Evolutionary conservation across 2,329 filamentous ascomycete genomes (phyloP).

Genomic region (Fusarium sp.): DNA sequence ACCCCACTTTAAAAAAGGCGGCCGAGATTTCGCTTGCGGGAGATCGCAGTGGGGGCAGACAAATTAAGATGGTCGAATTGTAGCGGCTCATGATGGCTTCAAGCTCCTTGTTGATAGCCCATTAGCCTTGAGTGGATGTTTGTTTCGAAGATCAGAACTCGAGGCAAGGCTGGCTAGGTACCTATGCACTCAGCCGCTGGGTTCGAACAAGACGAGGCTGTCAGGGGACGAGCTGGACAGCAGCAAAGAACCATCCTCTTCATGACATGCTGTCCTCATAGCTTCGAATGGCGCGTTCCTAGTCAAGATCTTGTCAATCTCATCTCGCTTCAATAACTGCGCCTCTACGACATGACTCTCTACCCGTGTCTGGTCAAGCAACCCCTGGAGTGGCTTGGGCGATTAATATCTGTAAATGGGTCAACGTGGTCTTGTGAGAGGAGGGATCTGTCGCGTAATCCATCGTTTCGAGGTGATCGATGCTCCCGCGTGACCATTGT

Average conservation of each 20-base stretch:
- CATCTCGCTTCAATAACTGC: constrained; percentile 9
- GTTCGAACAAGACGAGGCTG: neutral
- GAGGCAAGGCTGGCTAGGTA: neutral
- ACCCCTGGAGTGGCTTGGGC: neutral
- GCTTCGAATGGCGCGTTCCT: constrained; percentile 1
- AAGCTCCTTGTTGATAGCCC: neutral
- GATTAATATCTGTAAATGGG: neutral
- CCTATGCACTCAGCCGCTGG: no score
- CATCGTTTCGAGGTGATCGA: neutral
- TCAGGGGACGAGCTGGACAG: neutral
- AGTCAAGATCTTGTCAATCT: neutral
- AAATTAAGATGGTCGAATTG: neutral
- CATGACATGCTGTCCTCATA: constrained; percentile 5
- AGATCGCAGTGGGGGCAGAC: neutral
- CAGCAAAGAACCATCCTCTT: neutral
- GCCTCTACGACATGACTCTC: neutral
- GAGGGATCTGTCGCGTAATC: neutral
- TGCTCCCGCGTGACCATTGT: neutral
- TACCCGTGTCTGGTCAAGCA: neutral
- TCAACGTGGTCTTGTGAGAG: constrained; percentile 16
- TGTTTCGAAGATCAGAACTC: neutral
- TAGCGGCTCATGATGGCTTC: neutral
- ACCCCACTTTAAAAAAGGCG: constrained; percentile 16
- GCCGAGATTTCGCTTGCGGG: constrained; percentile 18
- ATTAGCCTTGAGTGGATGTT: neutral